phyloP scores from a whole-genome alignment of 495 filamentous ascomycete species.

The Hamigera avellanea region DNA sequence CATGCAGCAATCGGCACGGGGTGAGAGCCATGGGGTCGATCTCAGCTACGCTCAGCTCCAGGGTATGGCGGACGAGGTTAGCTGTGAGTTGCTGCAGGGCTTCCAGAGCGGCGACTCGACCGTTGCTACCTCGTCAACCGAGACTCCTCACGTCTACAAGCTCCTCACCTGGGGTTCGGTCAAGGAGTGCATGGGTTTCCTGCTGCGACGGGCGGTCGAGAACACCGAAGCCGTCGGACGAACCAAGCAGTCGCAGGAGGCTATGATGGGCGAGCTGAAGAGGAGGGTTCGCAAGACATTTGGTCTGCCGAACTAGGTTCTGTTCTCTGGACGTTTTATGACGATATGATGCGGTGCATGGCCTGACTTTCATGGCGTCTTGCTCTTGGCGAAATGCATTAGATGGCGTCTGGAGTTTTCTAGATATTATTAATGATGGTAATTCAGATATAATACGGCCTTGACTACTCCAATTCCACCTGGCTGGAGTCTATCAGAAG shows the following conservation, averaged over 20 bases:
- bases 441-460: too few relatives aligned
- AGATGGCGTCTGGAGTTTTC: not conserved
- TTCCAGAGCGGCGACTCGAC: conserved; percentile 20
- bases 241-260: conserved; percentile 62
- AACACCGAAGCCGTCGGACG: conserved; percentile 80
- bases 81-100: conserved; percentile 61
- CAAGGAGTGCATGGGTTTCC: conserved; percentile 86
- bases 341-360: not conserved
- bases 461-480: too few relatives aligned
- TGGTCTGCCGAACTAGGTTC: conserved; percentile 12
- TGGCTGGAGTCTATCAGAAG: too few relatives aligned
- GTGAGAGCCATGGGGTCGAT: conserved; percentile 37
- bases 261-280: conserved; percentile 60
- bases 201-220: conserved; percentile 76
- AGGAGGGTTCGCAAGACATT: conserved; percentile 44
- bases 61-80: conserved; percentile 96
- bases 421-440: too few relatives aligned
- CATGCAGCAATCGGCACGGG: conserved; percentile 32
- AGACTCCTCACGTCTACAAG: conserved; percentile 64
- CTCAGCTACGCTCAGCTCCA: conserved; percentile 83
- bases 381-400: not conserved
- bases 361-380: not conserved
- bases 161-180: conserved; percentile 88
- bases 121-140: conserved; percentile 11
- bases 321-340: not conserved